phyloP scores from a whole-genome alignment of 2,329 filamentous ascomycete genomes.

The Colletotrichum sp. region DNA sequence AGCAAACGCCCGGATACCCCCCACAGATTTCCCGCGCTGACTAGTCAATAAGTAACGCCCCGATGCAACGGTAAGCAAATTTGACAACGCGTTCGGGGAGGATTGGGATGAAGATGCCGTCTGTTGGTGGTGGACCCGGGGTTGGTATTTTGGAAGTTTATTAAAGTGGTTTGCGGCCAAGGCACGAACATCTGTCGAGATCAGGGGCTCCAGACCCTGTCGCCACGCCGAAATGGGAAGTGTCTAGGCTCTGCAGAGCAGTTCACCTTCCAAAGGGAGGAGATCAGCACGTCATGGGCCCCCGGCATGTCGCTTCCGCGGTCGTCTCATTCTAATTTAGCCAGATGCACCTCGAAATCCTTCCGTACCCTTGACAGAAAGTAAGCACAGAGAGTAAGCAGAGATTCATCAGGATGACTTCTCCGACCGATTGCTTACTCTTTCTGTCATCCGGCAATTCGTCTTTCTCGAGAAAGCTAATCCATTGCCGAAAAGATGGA shows the following conservation, averaged over 20 bases:
- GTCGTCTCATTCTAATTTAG: background rate
- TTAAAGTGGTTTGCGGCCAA: background rate
- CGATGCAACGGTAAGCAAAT: background rate
- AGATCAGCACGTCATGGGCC: background rate
- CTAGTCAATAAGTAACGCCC: background rate
- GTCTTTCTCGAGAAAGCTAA: background rate
- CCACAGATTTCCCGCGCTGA: background rate
- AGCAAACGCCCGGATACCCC: background rate
- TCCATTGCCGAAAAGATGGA: slow-evolving; percentile 35
- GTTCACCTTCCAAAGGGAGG: background rate
- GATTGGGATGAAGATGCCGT: background rate
- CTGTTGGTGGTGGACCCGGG: background rate
- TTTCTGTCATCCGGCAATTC: background rate
- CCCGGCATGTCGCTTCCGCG: background rate
- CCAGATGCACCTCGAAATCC: background rate
- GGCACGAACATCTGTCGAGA: background rate
- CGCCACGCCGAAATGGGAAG: background rate
- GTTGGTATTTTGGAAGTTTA: background rate
- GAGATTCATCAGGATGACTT: background rate
- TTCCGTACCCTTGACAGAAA: background rate
- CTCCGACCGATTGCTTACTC: background rate
- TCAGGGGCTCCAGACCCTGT: background rate
- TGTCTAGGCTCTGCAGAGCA: background rate
- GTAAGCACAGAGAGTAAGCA: background rate
- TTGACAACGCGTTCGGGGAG: background rate